Conservation (phyloP, 441 rosid genomes). For the Melastoma candidum region DNA sequence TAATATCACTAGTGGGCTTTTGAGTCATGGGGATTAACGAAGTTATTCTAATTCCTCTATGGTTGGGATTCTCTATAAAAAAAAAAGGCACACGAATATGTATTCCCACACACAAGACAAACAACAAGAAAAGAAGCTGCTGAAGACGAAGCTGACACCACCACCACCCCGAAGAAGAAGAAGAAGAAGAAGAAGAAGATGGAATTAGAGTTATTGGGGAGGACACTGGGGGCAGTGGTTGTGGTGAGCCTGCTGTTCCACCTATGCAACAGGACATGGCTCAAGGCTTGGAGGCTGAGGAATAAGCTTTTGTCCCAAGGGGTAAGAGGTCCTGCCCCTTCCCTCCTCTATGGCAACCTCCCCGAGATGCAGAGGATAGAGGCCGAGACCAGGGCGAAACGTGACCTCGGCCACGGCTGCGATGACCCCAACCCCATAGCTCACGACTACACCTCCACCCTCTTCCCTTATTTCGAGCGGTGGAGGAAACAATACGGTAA, state of each 20-base stretch:
- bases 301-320: conserved; percentile 51
- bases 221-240: conserved; percentile 2
- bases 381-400: conserved; percentile 13
- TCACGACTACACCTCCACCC: conserved; percentile 55
- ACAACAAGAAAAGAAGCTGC: too few species aligned
- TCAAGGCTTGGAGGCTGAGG: conserved; percentile 28
- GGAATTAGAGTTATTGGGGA: neutral
- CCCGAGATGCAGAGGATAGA: conserved; percentile 60
- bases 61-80: too few species aligned
- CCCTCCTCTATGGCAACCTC: conserved; percentile 48
- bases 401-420: neutral
- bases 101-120: too few species aligned
- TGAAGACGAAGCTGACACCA: too few species aligned
- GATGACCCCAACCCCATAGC: conserved; percentile 26
- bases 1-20: too few species aligned
- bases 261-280: conserved; percentile 15
- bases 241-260: conserved; percentile 6
- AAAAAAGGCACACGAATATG: too few species aligned
- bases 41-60: too few species aligned
- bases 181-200: too few species aligned
- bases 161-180: too few species aligned
- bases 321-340: conserved; percentile 55
- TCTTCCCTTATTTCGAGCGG: conserved; percentile 64
- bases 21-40: too few species aligned
- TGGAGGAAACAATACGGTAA: conserved; percentile 74